Conservation (phyloP, 257 asterid species). For the Solanum pimpinellifolium region DNA sequence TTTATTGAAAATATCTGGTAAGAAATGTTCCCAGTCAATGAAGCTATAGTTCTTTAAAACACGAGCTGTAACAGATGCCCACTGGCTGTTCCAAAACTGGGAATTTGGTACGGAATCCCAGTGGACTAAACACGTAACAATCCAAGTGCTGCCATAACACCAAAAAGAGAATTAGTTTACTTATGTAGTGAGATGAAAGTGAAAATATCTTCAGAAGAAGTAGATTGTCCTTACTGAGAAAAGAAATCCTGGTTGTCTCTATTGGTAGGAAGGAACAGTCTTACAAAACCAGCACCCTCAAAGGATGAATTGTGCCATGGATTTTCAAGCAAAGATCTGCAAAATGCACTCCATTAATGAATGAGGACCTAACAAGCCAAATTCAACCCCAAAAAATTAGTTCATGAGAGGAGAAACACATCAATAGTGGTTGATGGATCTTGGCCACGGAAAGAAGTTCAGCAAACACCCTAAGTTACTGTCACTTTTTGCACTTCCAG, state of each 20-base stretch:
- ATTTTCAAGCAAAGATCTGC: conserved; percentile 83
- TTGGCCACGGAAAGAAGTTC: neutral
- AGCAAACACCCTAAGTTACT: neutral
- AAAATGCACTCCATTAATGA: conserved; percentile 11
- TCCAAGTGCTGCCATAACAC: conserved; percentile 60
- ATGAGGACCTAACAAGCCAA: neutral
- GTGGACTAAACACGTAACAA: conserved; percentile 42
- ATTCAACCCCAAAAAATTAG: neutral
- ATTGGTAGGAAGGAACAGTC: conserved; percentile 93
- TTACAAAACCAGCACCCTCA: conserved; percentile 91
- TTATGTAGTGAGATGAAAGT: conserved; percentile 7
- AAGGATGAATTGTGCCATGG: conserved; percentile 97
- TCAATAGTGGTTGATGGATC: neutral
- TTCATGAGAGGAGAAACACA: neutral
- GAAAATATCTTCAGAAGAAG: neutral
- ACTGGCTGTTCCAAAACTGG: conserved; percentile 96
- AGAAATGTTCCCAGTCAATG: conserved; percentile 64
- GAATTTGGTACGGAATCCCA: conserved; percentile 89
- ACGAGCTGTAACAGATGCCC: conserved; percentile 95
- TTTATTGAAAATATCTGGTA: conserved; percentile 65
- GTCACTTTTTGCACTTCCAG: neutral
- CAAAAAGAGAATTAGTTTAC: conserved; percentile 7
- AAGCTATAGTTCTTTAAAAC: conserved; percentile 64
- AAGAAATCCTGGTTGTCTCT: conserved; percentile 75
- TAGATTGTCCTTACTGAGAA: conserved; percentile 43